phyloP scores from a whole-genome alignment of 2,329 filamentous ascomycete species.

The Tolypocladium guangdongense region DNA sequence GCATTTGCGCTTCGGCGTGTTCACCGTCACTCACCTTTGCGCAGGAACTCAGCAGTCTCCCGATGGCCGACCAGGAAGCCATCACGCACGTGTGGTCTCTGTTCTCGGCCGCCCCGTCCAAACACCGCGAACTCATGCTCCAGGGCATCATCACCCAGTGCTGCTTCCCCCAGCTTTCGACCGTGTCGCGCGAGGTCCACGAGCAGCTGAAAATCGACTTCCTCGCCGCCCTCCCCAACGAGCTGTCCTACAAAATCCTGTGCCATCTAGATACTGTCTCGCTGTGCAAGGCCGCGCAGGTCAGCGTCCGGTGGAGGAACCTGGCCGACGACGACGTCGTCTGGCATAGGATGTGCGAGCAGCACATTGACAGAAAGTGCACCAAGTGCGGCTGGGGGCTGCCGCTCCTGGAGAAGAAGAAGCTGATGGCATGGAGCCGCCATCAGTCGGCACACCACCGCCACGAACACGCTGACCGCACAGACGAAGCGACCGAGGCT shows the following conservation, averaged over 20 bases:
- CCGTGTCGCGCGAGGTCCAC: conserved; percentile 78
- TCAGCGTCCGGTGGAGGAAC: conserved; percentile 77
- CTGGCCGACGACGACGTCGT: conserved; percentile 96
- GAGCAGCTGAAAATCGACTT: conserved; percentile 98
- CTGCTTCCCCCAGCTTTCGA: conserved; percentile 94
- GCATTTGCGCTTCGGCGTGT: neutral
- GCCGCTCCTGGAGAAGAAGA: conserved; percentile 79
- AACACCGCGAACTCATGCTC: conserved; percentile 91
- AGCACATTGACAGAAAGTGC: conserved; percentile 89
- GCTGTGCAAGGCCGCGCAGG: conserved; percentile 89
- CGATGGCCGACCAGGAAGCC: conserved; percentile 79
- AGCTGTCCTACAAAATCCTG: conserved; percentile 88
- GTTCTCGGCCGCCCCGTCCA: conserved; percentile 88
- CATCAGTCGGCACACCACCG: conserved; percentile 41
- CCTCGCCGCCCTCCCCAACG: conserved; percentile 73
- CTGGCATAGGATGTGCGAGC: conserved; percentile 95
- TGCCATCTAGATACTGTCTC: conserved; percentile 89
- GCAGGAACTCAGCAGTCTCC: conserved; percentile 71
- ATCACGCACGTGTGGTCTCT: conserved; percentile 97
- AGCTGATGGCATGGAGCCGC: conserved; percentile 74
- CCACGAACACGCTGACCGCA: conserved; percentile 2
- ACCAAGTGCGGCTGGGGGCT: conserved; percentile 94
- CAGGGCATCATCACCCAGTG: conserved; percentile 94
- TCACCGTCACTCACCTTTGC: conserved; percentile 1
- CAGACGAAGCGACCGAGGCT: conserved; percentile 13